These are phyloP conservation scores for Nakazawaea pomicola DNA, from an alignment of 805 yeast genomes.

Conservation along the genomic window DNA sequence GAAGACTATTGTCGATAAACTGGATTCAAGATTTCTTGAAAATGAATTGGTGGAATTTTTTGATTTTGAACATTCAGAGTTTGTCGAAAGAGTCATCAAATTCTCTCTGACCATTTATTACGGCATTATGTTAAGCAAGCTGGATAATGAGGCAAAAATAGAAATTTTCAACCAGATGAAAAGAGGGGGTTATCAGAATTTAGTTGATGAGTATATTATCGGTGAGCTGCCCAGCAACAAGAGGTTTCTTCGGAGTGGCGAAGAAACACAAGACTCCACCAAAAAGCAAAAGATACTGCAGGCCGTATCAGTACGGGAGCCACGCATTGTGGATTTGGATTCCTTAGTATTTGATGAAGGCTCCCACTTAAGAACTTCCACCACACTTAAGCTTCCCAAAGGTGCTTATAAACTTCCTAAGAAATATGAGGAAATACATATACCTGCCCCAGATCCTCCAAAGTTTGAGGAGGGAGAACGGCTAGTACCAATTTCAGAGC, in stretches of 20 bases:
- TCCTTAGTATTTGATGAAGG: constrained; percentile 69
- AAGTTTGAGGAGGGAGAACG: constrained; percentile 28
- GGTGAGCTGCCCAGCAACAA: constrained; percentile 19
- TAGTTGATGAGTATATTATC: constrained; percentile 35
- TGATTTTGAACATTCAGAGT: constrained; percentile 43
- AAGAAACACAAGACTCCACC: too few relatives aligned
- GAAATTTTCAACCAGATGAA: constrained; percentile 39
- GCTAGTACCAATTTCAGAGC: constrained; percentile 49
- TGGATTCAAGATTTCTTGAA: constrained; percentile 42
- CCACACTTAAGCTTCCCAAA: constrained; percentile 69
- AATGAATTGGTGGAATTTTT: constrained; percentile 47
- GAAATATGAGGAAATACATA: constrained; percentile 82
- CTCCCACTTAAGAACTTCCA: constrained; percentile 56
- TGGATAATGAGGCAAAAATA: constrained; percentile 28
- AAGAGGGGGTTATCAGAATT: constrained; percentile 31
- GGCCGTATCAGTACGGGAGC: too few relatives aligned
- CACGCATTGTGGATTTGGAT: constrained; percentile 59
- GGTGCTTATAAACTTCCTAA: constrained; percentile 78
- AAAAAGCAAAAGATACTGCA: too few relatives aligned
- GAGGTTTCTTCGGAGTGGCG: too few relatives aligned
- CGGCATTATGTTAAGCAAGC: constrained; percentile 21
- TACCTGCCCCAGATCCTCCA: constrained; percentile 77
- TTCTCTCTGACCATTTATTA: constrained; percentile 32
- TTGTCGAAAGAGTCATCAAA: constrained; percentile 43
- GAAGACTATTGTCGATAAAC: constrained; percentile 20